A percentile compares a stretch with the other conserved stretches of the same genome.
Conservation (phyloP, 1,284 basidiomycete genomes). For the Tilletia walkeri region DNA sequence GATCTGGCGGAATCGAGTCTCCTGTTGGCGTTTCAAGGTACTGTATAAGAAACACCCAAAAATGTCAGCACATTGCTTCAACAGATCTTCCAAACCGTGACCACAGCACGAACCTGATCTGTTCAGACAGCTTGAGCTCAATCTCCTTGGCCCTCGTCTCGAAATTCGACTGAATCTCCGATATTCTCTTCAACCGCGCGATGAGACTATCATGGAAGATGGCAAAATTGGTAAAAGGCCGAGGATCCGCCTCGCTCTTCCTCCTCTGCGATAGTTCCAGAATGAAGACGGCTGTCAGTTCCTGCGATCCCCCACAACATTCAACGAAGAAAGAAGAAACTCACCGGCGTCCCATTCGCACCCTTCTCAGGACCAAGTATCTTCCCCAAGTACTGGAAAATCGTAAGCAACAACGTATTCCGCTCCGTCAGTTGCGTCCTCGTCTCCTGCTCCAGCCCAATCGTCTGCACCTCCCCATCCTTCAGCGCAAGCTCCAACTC, state of each 20-base stretch:
- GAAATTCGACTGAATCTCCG: slow-evolving; percentile 78
- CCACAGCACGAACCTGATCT: slow-evolving; percentile 60
- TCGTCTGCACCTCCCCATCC: slow-evolving; percentile 72
- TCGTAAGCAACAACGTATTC: slow-evolving; percentile 82
- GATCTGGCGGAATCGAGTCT: slow-evolving; percentile 82
- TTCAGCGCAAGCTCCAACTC: slow-evolving; percentile 34
- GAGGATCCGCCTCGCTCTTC: slow-evolving; percentile 67
- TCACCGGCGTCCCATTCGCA: not conserved
- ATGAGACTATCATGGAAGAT: slow-evolving; percentile 95
- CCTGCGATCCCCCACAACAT: not conserved
- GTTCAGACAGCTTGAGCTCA: slow-evolving; percentile 71
- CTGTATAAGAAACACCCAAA: slow-evolving; percentile 42
- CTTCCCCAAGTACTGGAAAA: slow-evolving; percentile 93
- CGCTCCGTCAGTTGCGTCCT: slow-evolving; percentile 87
- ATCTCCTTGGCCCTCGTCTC: slow-evolving; percentile 80
- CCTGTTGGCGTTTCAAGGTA: slow-evolving; percentile 81
- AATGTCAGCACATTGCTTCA: not conserved
- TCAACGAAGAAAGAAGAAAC: not conserved
- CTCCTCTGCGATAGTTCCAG: slow-evolving; percentile 44
- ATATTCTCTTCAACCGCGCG: slow-evolving; percentile 76
- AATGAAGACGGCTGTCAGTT: not conserved
- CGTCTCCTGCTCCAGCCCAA: slow-evolving; percentile 73
- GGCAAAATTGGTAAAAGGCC: slow-evolving; percentile 86
- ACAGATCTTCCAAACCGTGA: not conserved
- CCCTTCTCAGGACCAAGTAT: slow-evolving; percentile 74